phyloP scores from a whole-genome alignment of 192 early-diverging fungal species.

The Coemansia sp. region DNA sequence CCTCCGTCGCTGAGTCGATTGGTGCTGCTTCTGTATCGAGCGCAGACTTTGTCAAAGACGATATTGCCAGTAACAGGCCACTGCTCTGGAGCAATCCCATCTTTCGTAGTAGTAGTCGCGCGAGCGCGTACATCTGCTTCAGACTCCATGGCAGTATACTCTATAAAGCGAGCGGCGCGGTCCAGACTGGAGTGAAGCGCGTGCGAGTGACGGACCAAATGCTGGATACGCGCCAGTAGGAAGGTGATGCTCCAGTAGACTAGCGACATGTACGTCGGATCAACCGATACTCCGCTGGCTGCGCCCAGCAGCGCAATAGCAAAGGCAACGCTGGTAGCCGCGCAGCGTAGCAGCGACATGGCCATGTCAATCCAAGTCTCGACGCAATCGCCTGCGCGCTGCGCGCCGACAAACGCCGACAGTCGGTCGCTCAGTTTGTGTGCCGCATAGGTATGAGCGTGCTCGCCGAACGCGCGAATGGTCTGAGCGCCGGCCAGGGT shows the following conservation, averaged over 20 bases:
- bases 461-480: constrained; percentile 67
- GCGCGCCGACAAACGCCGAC: neutral
- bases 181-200: constrained; percentile 13
- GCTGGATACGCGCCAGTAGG: constrained; percentile 39
- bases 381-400: constrained; percentile 24
- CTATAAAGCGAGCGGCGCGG: constrained; percentile 13
- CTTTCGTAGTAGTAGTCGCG: too few relatives aligned
- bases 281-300: neutral
- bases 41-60: constrained; percentile 58
- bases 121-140: neutral
- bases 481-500: constrained; percentile 68
- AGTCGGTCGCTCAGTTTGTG: constrained; percentile 7
- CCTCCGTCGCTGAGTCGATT: too few relatives aligned
- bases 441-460: constrained; percentile 58
- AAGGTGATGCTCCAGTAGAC: constrained; percentile 27
- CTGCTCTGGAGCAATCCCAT: neutral
- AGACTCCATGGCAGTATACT: neutral
- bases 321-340: constrained; percentile 15
- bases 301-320: constrained; percentile 20
- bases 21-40: constrained; percentile 65
- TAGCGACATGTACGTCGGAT: constrained; percentile 7
- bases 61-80: constrained; percentile 67
- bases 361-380: constrained; percentile 51
- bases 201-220: constrained; percentile 40
- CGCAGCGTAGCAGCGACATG: constrained; percentile 38